Conservation (phyloP, 192 early-diverging fungal species). For the Gamsiella multidivaricata region DNA sequence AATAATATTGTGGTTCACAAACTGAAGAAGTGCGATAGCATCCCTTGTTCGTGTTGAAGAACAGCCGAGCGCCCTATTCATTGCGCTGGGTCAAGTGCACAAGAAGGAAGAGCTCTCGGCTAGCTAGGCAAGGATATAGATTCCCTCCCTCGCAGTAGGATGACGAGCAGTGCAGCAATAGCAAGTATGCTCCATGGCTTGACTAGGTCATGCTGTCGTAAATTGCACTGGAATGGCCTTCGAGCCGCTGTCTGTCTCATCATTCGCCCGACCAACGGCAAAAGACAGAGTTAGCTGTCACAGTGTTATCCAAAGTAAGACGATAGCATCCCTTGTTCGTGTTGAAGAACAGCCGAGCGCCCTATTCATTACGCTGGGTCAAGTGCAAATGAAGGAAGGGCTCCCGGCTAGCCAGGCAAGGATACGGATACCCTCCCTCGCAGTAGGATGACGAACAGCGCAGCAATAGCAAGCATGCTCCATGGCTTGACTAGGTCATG, state of each 20-base stretch:
- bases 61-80: conserved; percentile 12
- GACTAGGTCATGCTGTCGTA: conserved; percentile 17
- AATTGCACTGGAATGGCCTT: conserved; percentile 14
- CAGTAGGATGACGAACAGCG: conserved; percentile 21
- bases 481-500: conserved; percentile 16
- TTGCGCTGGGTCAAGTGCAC: conserved; percentile 2
- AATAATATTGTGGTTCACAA: conserved; percentile 3
- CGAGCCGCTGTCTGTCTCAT: not conserved
- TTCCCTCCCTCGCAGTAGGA: conserved; percentile 16
- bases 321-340: no score
- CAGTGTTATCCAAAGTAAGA: no score
- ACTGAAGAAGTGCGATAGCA: conserved; percentile 22
- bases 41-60: conserved; percentile 24
- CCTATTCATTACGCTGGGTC: no score
- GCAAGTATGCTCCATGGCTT: conserved; percentile 17
- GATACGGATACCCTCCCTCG: conserved; percentile 4
- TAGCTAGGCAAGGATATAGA: conserved; percentile 2
- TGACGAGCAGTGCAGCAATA: conserved; percentile 22
- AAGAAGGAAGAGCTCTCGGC: conserved; percentile 10
- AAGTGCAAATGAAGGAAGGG: no score
- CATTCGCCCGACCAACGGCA: conserved; percentile 5
- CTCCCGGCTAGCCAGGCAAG: no score
- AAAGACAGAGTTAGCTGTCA: not conserved
- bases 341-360: no score
- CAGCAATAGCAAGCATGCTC: conserved; percentile 23